Percentiles rank a stretch among this genome's conserved stretches.
Evolutionary conservation across 805 yeast genomes (phyloP).

Genomic region (Wickerhamiella galacta): DNA sequence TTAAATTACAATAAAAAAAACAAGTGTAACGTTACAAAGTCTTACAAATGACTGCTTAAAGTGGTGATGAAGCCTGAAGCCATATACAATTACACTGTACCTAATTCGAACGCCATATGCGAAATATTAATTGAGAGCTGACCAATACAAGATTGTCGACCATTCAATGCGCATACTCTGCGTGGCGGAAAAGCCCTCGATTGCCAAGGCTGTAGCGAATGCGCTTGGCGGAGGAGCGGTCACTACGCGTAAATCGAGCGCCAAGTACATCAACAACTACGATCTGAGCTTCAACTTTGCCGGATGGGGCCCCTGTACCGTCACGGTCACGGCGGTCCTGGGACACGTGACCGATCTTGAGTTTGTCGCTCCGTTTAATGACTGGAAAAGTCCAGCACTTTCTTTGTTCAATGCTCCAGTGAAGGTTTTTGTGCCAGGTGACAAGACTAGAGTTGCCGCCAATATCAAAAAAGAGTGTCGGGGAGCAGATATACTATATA

Average conservation of each 20-base stretch:
- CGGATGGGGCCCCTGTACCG: slow-evolving; percentile 46
- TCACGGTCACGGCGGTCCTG: slow-evolving; percentile 82
- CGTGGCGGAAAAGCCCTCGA: slow-evolving; percentile 95
- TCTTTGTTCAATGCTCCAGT: slow-evolving; percentile 59
- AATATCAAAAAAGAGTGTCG: slow-evolving; percentile 57
- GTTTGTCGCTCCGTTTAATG: slow-evolving; percentile 41
- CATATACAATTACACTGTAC: no score
- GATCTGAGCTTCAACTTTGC: slow-evolving; percentile 58
- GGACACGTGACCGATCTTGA: slow-evolving; percentile 65
- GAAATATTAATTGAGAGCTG: no score
- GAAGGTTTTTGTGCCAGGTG: slow-evolving; percentile 25
- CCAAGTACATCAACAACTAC: slow-evolving; percentile 60
- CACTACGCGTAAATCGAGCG: slow-evolving; percentile 30
- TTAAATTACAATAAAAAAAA: no score
- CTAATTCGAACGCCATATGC: no score
- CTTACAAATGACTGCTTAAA: no score
- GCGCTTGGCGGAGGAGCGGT: slow-evolving; percentile 61
- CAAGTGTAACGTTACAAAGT: no score
- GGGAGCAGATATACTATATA: slow-evolving; percentile 48
- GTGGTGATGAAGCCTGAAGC: no score
- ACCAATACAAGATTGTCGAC: background rate
- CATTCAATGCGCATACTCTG: slow-evolving; percentile 47
- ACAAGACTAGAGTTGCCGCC: slow-evolving; percentile 33
- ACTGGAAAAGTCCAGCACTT: slow-evolving; percentile 53
- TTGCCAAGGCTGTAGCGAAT: slow-evolving; percentile 66